phyloP scores from a whole-genome alignment of 345 rosid species.

The Gossypium herbaceum region DNA sequence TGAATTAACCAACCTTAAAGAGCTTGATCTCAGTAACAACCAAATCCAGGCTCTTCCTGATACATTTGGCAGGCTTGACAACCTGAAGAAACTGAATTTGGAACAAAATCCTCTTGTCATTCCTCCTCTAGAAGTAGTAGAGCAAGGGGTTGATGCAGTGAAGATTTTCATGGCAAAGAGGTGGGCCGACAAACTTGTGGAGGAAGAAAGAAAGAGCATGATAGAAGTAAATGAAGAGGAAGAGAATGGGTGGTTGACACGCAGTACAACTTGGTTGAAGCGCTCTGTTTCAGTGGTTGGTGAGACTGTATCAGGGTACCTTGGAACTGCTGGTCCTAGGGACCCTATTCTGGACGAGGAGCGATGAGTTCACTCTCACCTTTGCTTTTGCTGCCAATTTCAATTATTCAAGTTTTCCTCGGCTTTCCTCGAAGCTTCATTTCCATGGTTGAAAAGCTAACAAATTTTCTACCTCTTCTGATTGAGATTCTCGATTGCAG shows the following conservation, averaged over 20 bases:
- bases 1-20: conserved; percentile 66
- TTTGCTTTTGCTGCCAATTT: not conserved
- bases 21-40: conserved; percentile 94
- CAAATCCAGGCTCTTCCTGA: conserved; percentile 74
- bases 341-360: conserved; percentile 78
- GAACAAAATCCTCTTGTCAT: conserved; percentile 74
- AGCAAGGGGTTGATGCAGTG: conserved; percentile 67
- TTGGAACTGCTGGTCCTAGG: conserved; percentile 35
- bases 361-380: conserved; percentile 21
- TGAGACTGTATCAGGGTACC: conserved; percentile 41
- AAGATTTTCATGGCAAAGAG: conserved; percentile 70
- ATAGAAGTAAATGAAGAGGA: conserved; percentile 44
- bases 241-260: conserved; percentile 69
- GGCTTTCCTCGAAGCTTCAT: not conserved
- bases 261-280: conserved; percentile 79
- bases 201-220: conserved; percentile 55
- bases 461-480: conserved; percentile 1
- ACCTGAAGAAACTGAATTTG: conserved; percentile 64
- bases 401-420: not conserved
- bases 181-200: conserved; percentile 58
- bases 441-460: conserved; percentile 8
- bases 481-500: not conserved
- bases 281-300: conserved; percentile 37
- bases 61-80: conserved; percentile 67
- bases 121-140: conserved; percentile 59